phyloP scores from a whole-genome alignment of 768 basidiomycete genomes.

The Rhodotorula diobovata region DNA sequence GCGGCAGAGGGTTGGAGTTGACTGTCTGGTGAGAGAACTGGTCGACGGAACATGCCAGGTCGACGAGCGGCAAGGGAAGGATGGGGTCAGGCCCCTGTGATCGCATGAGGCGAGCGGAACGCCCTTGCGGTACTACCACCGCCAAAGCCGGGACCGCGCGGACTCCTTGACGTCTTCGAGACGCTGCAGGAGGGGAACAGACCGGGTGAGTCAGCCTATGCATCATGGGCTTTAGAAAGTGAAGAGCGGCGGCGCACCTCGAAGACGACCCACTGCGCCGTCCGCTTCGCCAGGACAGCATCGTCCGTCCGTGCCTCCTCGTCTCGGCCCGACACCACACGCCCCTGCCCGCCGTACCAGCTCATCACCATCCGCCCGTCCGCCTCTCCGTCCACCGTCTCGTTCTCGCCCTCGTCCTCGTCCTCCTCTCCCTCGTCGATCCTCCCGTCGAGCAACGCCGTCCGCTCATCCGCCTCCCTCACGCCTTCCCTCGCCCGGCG shows the following conservation, averaged over 20 bases:
- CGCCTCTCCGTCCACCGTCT: background rate
- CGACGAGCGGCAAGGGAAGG: too few species aligned
- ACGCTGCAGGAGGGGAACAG: background rate
- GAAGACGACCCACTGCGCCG: conserved; percentile 11
- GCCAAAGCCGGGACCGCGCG: background rate
- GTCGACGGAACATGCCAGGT: too few species aligned
- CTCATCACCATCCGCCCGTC: conserved; percentile 4
- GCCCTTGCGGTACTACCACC: background rate
- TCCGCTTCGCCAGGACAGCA: too few species aligned
- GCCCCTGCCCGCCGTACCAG: conserved; percentile 6
- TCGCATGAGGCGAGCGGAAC: background rate
- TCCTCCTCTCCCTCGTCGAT: conserved; percentile 1
- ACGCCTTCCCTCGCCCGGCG: background rate
- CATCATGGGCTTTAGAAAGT: background rate
- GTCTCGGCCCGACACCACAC: background rate
- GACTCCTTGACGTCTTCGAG: conserved; percentile 2
- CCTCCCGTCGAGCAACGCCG: background rate
- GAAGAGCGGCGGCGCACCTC: conserved; percentile 10
- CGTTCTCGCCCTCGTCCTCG: background rate
- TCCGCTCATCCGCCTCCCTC: background rate
- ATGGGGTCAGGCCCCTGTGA: too few species aligned
- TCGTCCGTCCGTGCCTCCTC: background rate
- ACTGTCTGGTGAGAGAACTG: too few species aligned
- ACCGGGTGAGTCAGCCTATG: background rate
- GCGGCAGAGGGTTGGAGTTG: too few species aligned